Evolutionary conservation across 176 grass and related monocot species (phyloP).

Genomic region (Tillandsia fasciculata): DNA sequence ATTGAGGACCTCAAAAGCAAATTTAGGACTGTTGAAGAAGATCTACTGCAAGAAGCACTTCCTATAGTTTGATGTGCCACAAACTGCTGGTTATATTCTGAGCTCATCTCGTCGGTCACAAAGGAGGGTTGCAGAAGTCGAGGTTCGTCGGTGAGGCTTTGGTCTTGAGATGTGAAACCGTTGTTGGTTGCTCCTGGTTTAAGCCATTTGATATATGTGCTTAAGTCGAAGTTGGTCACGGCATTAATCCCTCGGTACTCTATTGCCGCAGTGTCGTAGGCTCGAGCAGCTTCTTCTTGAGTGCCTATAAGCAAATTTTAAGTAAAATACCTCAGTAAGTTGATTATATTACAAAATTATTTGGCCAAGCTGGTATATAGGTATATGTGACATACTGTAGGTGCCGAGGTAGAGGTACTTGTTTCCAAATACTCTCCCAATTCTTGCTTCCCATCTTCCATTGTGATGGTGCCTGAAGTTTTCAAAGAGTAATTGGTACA

Average conservation of each 20-base stretch:
- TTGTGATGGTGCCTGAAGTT: conserved; percentile 59
- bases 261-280: conserved; percentile 73
- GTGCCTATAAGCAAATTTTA: conserved; percentile 27
- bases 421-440: conserved; percentile 64
- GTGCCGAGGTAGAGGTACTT: conserved; percentile 79
- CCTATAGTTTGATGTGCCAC: background rate
- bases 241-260: conserved; percentile 73
- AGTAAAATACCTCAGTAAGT: background rate
- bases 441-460: conserved; percentile 57
- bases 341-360: background rate
- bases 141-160: background rate
- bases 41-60: conserved; percentile 9
- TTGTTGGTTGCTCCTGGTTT: conserved; percentile 24
- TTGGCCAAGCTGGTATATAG: background rate
- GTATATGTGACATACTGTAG: conserved; percentile 22
- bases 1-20: conserved; percentile 45
- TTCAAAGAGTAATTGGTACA: background rate
- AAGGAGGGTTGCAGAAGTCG: background rate
- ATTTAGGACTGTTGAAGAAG: conserved; percentile 44
- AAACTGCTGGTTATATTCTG: background rate
- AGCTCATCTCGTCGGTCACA: conserved; percentile 6
- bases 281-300: conserved; percentile 55
- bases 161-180: background rate
- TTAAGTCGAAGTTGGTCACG: conserved; percentile 72
- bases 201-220: conserved; percentile 69